These are phyloP conservation scores for Penicillium canariense DNA, from an alignment of 495 filamentous ascomycete genomes.

Conservation along the genomic window DNA sequence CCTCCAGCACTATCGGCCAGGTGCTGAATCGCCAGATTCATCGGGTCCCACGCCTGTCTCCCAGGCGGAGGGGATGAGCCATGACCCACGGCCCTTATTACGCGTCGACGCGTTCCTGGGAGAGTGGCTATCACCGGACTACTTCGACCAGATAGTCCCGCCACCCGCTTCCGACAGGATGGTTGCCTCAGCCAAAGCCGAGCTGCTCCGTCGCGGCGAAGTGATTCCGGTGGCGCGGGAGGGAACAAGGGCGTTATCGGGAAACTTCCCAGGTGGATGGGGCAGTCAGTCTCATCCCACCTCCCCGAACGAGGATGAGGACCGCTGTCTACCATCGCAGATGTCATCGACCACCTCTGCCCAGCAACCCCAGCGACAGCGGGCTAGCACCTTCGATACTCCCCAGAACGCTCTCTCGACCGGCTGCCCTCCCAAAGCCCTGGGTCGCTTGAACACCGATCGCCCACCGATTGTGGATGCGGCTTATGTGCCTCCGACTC, in stretches of 20 bases:
- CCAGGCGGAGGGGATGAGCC: conserved; percentile 6
- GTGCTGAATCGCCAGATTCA: conserved; percentile 11
- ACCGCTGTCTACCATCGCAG: conserved; percentile 7
- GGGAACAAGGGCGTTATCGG: conserved; percentile 27
- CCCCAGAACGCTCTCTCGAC: conserved; percentile 16
- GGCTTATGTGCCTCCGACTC: conserved; percentile 71
- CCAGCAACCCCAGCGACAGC: conserved; percentile 24
- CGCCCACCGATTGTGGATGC: conserved; percentile 25
- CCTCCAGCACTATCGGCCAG: conserved; percentile 64
- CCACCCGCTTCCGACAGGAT: conserved; percentile 83
- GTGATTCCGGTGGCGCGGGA: conserved; percentile 27
- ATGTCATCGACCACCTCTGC: background rate
- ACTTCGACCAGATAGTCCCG: conserved; percentile 87
- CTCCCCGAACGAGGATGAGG: conserved; percentile 27
- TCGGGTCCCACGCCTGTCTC: conserved; percentile 3
- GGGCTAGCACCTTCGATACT: conserved; percentile 34
- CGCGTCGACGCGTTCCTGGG: conserved; percentile 91
- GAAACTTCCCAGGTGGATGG: conserved; percentile 66
- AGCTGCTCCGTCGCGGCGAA: conserved; percentile 70
- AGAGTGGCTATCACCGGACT: conserved; percentile 91
- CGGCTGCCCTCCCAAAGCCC: conserved; percentile 14
- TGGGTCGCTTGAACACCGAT: conserved; percentile 35
- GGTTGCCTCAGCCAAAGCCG: conserved; percentile 81
- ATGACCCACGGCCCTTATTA: conserved; percentile 40
- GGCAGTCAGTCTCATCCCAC: conserved; percentile 30